Percentiles rank a stretch among this genome's conserved stretches.
These are phyloP conservation scores for Porodaedalea pini DNA, from an alignment of 1,284 basidiomycete genomes.

Conservation along the genomic window DNA sequence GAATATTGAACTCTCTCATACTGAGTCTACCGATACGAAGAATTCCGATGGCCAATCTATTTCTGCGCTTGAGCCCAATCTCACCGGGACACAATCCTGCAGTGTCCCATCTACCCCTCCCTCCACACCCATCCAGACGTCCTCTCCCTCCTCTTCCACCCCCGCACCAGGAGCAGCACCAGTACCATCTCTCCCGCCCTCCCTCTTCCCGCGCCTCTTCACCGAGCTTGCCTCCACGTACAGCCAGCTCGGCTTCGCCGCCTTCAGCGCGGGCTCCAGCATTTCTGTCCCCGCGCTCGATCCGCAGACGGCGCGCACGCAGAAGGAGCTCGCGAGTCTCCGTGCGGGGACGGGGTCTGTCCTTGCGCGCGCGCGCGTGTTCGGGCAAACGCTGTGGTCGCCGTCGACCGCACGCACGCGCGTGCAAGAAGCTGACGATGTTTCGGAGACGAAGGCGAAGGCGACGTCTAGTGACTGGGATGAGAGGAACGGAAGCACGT, in stretches of 20 bases:
- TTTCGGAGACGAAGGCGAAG: not conserved
- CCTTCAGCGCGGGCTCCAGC: not conserved
- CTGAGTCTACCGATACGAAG: too few relatives aligned
- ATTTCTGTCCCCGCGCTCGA: not conserved
- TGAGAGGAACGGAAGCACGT: not conserved
- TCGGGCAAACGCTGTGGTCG: conserved; percentile 10
- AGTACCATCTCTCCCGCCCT: not conserved
- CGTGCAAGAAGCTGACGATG: not conserved
- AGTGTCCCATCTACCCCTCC: not conserved
- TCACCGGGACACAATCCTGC: not conserved
- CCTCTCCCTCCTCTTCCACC: not conserved
- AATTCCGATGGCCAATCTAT: too few relatives aligned
- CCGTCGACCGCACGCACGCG: not conserved
- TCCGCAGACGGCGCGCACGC: conserved; percentile 6
- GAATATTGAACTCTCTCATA: too few relatives aligned
- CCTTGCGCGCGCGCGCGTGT: conserved; percentile 11
- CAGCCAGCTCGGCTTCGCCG: not conserved
- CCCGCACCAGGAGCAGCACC: not conserved
- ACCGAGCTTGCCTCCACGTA: not conserved
- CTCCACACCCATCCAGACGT: not conserved
- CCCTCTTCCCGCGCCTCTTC: conserved; percentile 8
- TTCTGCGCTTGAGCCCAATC: not conserved
- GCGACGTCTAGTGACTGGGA: not conserved
- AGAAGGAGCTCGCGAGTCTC: conserved; percentile 9
- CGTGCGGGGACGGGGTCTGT: conserved; percentile 11